Conservation (phyloP, 1,284 basidiomycete genomes). For the Trametes sp. region DNA sequence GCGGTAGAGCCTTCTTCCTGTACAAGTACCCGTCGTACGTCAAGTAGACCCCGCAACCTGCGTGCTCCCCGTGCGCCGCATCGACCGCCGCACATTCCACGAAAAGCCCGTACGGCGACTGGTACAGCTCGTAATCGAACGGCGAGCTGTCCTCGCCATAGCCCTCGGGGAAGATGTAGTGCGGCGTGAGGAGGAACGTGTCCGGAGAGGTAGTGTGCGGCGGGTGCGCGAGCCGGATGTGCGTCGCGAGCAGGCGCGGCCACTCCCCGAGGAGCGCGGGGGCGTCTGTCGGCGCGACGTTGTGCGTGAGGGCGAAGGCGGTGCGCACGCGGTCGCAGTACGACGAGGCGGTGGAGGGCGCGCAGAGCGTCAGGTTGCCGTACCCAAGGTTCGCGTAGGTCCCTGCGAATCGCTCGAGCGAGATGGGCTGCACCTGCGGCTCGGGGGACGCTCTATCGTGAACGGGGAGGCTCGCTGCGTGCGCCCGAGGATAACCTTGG, state of each 20-base stretch:
- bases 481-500: not conserved
- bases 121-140: slow-evolving; percentile 36
- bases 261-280: slow-evolving; percentile 26
- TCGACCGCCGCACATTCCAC: slow-evolving; percentile 26
- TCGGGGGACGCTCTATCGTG: not conserved
- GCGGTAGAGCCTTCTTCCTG: slow-evolving; percentile 15
- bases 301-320: slow-evolving; percentile 34
- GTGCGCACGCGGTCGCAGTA: slow-evolving; percentile 36
- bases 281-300: not conserved
- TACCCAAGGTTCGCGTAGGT: slow-evolving; percentile 47
- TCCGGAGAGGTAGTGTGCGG: not conserved
- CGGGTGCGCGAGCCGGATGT: slow-evolving; percentile 14
- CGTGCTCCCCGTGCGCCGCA: not conserved
- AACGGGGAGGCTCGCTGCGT: no score
- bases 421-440: not conserved
- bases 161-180: slow-evolving; percentile 37
- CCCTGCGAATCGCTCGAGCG: slow-evolving; percentile 35
- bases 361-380: slow-evolving; percentile 46
- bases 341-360: slow-evolving; percentile 34
- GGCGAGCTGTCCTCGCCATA: slow-evolving; percentile 38
- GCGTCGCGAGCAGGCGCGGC: slow-evolving; percentile 32
- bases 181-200: slow-evolving; percentile 31
- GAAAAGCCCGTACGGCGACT: slow-evolving; percentile 31
- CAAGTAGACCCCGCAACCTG: slow-evolving; percentile 23
- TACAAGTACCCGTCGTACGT: slow-evolving; percentile 7